Conservation (phyloP, 129 eudicot species). For the Helianthus annuus region DNA sequence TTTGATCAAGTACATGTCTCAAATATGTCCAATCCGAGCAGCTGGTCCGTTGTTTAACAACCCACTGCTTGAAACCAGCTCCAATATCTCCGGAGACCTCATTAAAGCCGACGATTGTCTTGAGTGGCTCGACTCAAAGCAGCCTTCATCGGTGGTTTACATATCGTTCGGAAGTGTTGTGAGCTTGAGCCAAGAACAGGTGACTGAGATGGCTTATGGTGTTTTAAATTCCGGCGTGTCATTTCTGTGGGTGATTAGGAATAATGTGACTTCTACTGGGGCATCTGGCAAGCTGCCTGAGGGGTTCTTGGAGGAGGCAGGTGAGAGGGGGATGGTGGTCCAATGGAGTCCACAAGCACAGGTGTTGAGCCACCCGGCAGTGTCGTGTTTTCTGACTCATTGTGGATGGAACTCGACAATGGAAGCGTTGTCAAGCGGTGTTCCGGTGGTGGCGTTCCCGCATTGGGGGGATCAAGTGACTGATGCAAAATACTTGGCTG, state of each 20-base stretch:
- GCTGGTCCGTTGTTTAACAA: constrained; percentile 70
- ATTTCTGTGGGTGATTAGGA: constrained; percentile 73
- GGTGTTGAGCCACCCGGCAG: constrained; percentile 58
- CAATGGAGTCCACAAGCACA: constrained; percentile 70
- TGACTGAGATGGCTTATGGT: constrained; percentile 59
- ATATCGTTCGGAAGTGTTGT: constrained; percentile 78
- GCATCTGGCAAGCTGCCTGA: constrained; percentile 37
- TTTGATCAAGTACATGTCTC: constrained; percentile 46
- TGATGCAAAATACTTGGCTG: constrained; percentile 74
- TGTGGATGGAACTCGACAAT: constrained; percentile 94
- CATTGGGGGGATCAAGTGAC: constrained; percentile 97
- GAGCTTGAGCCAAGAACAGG: constrained; percentile 57
- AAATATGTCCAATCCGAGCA: constrained; percentile 45
- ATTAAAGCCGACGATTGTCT: constrained; percentile 46
- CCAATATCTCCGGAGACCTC: constrained; percentile 45
- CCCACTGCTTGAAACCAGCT: constrained; percentile 29
- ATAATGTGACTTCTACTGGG: constrained; percentile 15
- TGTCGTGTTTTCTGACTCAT: constrained; percentile 69
- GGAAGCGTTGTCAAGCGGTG: constrained; percentile 69
- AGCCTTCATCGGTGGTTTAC: constrained; percentile 62
- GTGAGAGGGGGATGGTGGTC: constrained; percentile 60
- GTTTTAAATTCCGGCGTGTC: constrained; percentile 50
- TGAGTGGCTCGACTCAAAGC: constrained; percentile 60
- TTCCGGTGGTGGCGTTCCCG: constrained; percentile 82
- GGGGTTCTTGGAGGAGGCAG: constrained; percentile 46